Base-by-base conservation (phyloP, 2,329 filamentous ascomycete species). In the Cladophialophora chaetospira region DNA sequence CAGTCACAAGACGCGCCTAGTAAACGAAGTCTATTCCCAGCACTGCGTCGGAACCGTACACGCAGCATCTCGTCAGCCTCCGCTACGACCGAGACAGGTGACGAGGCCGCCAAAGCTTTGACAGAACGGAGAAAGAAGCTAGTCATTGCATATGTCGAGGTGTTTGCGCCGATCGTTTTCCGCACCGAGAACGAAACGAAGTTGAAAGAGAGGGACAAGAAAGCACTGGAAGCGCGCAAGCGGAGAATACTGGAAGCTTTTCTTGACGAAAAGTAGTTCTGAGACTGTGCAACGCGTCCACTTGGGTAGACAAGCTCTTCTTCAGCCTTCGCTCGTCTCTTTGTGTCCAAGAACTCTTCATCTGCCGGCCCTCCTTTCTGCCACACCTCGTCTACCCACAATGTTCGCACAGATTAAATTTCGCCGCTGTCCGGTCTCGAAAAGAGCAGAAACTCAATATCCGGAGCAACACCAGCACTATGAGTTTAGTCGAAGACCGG, bases 91-190 rank as follows among this genome's bases (percentile, higher is more conserved):
- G 43, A 31, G 10, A 29, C 47, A 2, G 48, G 36, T 10, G 21
- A 51, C 19, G 54, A 55, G 5, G 17, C 31, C 11, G 48, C 52
- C 2, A 17, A 15, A 13, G 28, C 28, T 5, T 21, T 40, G 6
- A 23, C 31, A 4, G 55, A 64, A 13, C 53, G 60, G 35, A 35
- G 62, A 26, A 54, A 52, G 9, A 42, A 57, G 35, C 49, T 66
- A 3, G 46, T 60, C 36, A 29, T 19, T 10, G 47, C 47, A n/a
- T 66, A 65, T 47, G 55, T 57, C 11, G 62, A 59, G 4, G 35
- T 60, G n/a, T 65, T 67, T 42, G 63, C 62, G 23, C 58, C 58
- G 1, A 28, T 62, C 36, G 52, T 66, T 25, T 63, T 66, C 33
- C 45, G 61, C 28, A 57, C 62, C 11, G 51, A 63, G 25, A 58